A percentile compares a stretch with the other conserved stretches of the same genome.
Conservation (phyloP, 495 filamentous ascomycete species). For the Lophium mytilinum region DNA sequence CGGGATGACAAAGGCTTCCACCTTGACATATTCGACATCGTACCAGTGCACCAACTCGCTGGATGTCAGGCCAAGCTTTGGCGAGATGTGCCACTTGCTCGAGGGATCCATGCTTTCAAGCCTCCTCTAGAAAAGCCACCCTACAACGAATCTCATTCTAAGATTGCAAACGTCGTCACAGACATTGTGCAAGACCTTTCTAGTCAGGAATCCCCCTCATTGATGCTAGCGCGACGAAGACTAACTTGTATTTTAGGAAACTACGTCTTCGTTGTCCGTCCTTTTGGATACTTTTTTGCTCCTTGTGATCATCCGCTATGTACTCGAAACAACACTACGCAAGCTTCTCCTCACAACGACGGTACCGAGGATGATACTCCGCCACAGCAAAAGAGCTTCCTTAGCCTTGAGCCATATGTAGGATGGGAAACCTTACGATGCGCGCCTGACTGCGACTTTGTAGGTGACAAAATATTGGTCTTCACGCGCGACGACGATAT, state of each 20-base stretch:
- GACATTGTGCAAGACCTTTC: not conserved
- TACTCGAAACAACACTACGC: not conserved
- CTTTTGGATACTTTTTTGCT: not conserved
- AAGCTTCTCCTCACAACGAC: not conserved
- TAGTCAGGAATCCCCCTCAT: not conserved
- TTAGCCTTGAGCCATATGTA: not conserved
- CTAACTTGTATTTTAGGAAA: not conserved
- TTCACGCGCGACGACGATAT: not conserved
- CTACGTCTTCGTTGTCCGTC: not conserved
- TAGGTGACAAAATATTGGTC: not conserved
- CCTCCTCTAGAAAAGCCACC: not conserved
- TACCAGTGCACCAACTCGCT: not conserved
- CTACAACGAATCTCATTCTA: not conserved
- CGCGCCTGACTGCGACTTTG: not conserved
- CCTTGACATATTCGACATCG: not conserved
- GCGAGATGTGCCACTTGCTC: not conserved
- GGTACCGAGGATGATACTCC: not conserved
- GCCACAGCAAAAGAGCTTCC: not conserved
- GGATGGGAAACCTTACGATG: not conserved
- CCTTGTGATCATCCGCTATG: not conserved
- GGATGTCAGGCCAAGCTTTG: not conserved
- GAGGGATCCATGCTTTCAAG: not conserved
- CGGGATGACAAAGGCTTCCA: not conserved
- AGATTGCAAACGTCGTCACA: not conserved
- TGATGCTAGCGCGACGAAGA: too few species aligned